Evolutionary conservation across 345 rosid species (phyloP), one percentile per base, ranked within the genome.

Genomic region (Citrus reticulata): DNA sequence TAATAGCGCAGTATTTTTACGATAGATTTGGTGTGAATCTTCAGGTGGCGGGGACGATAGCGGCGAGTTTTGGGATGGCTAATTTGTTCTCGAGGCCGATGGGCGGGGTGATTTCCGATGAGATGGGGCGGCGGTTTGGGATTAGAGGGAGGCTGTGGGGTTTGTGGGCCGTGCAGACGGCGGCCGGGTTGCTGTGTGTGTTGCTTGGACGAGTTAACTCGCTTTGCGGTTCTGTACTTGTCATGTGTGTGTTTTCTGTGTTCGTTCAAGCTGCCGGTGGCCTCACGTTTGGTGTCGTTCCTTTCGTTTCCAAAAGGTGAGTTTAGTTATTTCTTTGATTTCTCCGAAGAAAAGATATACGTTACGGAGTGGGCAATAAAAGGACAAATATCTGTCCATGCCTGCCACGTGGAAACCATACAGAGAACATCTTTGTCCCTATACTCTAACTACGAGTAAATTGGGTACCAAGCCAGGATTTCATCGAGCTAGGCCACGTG

Each of bases 221-320:
- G 24, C 85, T 91, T 4, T 84, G 86, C 88, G 81, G 77, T 0
- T 91, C 98, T 1, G 58, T 93, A 27, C 82, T 72, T 10, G 91
- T 90, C 30, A 85, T 90, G 89, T 93, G 91, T 60, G 27, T 81
- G 72, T 92, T 93, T 83, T 91, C 97, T 5, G 82, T 90, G 17
- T 87, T 89, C 16, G 94, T 93, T 57, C 97, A 95, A 83, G 98
- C 98, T 24, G 88, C 98, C 64, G 85, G 95, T 14, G 98, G 98
- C 68, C 93, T 95, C 72, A 86, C 87, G 0, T 95, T 91, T 75
- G 98, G 97, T 25, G 89, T 95, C 4, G 97, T 91, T 4, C 97
- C 98, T 34, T 95, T 95, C 77, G 92, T 95, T 81, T 83, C 90
- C 97, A 85, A 89, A 84, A 25, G 87, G 94, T 11, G 0, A 11